Evolutionary conservation across 163 green algal species (phyloP).

Genomic region (Smithsoniella earleae): DNA sequence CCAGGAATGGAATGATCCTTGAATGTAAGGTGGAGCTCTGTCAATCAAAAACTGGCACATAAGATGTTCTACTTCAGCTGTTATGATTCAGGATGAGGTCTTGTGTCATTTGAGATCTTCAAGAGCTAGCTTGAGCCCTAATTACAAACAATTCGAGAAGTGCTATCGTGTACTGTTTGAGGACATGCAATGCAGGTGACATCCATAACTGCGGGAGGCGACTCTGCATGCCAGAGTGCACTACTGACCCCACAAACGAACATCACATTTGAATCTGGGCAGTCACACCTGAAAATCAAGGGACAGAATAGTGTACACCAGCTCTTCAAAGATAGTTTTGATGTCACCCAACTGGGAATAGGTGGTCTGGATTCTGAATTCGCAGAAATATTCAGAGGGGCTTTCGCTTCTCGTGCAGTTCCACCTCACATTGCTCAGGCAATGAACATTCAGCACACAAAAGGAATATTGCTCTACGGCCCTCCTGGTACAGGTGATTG

Average conservation of each 20-base stretch:
- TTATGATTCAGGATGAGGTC: neutral
- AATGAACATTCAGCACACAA: constrained; percentile 92
- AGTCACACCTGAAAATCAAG: constrained; percentile 54
- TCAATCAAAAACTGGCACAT: too few species aligned
- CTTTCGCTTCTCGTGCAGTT: constrained; percentile 92
- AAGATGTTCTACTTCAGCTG: neutral
- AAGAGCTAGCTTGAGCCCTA: neutral
- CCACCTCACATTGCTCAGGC: constrained; percentile 74
- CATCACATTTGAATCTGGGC: constrained; percentile 40
- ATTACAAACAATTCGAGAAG: too few species aligned
- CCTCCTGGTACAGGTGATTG: constrained; percentile 56
- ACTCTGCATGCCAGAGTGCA: constrained; percentile 7
- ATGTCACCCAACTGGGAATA: constrained; percentile 95
- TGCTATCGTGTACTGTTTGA: neutral
- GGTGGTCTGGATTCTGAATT: constrained; percentile 93
- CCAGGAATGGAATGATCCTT: constrained; percentile 4
- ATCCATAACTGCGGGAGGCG: neutral
- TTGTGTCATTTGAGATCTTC: neutral
- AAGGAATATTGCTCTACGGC: constrained; percentile 88
- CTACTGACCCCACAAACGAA: constrained; percentile 30
- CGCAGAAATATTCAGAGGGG: constrained; percentile 92
- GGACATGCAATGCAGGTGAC: constrained; percentile 33
- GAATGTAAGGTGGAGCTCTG: constrained; percentile 22
- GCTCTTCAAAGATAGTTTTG: constrained; percentile 94
- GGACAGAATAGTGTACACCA: constrained; percentile 61